Conservation (phyloP, 139 green algal genomes). For the Monoraphidium neglectum region DNA sequence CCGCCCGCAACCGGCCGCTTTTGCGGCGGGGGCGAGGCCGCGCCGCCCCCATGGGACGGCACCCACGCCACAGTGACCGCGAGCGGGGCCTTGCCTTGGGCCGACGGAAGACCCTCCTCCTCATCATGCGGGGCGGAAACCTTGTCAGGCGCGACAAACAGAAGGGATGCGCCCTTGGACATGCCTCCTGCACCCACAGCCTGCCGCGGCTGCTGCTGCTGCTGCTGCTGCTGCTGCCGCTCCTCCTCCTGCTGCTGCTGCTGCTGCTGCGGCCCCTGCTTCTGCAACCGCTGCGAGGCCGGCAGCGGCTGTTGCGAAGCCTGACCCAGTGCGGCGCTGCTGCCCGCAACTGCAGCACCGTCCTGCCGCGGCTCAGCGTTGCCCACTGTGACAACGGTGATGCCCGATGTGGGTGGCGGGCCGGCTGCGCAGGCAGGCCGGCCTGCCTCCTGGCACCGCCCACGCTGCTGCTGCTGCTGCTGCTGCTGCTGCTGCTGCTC, state of each 20-base stretch:
- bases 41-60: background rate
- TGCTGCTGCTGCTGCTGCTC: slow-evolving; percentile 6
- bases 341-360: background rate
- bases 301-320: background rate
- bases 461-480: background rate
- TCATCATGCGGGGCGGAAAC: too few relatives aligned
- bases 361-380: background rate
- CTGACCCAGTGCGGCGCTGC: background rate
- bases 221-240: background rate
- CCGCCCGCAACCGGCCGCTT: background rate
- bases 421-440: background rate
- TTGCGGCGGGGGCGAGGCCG: background rate
- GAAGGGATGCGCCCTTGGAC: background rate
- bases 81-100: background rate
- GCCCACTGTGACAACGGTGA: background rate
- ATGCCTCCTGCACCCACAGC: background rate
- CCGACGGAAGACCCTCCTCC: too few relatives aligned
- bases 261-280: background rate
- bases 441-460: background rate
- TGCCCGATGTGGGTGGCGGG: background rate
- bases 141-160: background rate
- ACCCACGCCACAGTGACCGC: background rate
- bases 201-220: background rate
- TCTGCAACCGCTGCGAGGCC: background rate
- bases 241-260: background rate